phyloP scores from a whole-genome alignment of 441 rosid species.

The Arabidopsis hybrid region DNA sequence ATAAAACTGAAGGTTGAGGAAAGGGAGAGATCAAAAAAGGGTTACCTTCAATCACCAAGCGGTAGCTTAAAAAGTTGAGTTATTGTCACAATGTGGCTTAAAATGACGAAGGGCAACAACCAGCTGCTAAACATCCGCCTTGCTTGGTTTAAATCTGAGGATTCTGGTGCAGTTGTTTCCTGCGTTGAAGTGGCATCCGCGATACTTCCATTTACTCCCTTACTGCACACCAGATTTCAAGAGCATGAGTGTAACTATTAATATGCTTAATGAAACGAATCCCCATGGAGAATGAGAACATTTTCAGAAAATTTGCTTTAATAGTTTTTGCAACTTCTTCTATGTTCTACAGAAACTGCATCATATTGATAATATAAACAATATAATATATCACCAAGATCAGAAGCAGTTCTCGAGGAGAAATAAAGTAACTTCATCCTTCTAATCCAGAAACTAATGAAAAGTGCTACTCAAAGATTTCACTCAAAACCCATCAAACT shows the following conservation, averaged over 20 bases:
- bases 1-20: background rate
- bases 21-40: background rate
- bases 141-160: conserved; percentile 55
- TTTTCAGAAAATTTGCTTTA: background rate
- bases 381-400: background rate
- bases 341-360: background rate
- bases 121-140: conserved; percentile 39
- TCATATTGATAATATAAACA: background rate
- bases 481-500: conserved; percentile 9
- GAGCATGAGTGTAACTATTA: background rate
- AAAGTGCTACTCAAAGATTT: background rate
- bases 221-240: conserved; percentile 50
- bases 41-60: conserved; percentile 8
- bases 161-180: conserved; percentile 51
- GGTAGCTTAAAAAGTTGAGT: conserved; percentile 25
- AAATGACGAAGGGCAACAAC: conserved; percentile 44
- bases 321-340: background rate
- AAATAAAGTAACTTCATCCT: conserved; percentile 1
- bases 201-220: conserved; percentile 54
- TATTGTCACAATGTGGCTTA: conserved; percentile 40
- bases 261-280: background rate
- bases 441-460: conserved; percentile 14
- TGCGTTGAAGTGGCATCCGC: conserved; percentile 48
- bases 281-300: background rate
- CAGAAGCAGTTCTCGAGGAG: background rate